Evolutionary conservation across 2,329 filamentous ascomycete species (phyloP).

Genomic region (Cladosporium sp.): DNA sequence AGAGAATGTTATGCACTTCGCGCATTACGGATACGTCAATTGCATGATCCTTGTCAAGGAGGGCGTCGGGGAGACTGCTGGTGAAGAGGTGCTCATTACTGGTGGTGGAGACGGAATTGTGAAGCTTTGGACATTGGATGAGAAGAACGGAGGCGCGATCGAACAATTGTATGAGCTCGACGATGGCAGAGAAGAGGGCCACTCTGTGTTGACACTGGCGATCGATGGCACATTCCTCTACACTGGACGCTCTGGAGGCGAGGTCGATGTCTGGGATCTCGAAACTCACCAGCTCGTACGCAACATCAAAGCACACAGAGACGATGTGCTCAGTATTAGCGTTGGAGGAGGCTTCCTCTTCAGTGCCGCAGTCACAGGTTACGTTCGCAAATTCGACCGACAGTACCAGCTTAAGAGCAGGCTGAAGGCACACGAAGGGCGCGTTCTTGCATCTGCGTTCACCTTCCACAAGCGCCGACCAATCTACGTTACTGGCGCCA

Average conservation of each 20-base stretch:
- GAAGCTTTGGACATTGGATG: constrained; percentile 83
- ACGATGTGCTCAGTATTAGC: constrained; percentile 82
- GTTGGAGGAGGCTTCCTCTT: constrained; percentile 84
- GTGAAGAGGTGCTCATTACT: constrained; percentile 79
- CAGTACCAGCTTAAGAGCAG: constrained; percentile 77
- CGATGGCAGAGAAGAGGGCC: constrained; percentile 58
- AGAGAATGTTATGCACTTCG: constrained; percentile 80
- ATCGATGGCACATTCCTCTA: constrained; percentile 92
- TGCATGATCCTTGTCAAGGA: constrained; percentile 87
- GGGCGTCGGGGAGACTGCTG: constrained; percentile 66
- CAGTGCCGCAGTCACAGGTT: constrained; percentile 86
- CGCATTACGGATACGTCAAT: constrained; percentile 93
- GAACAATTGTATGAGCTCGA: constrained; percentile 67
- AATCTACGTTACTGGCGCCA: constrained; percentile 93
- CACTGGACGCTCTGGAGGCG: constrained; percentile 80
- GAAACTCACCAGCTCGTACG: constrained; percentile 89
- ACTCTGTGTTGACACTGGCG: constrained; percentile 72
- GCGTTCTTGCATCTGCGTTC: constrained; percentile 81
- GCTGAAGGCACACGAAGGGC: constrained; percentile 82
- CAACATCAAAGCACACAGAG: constrained; percentile 76
- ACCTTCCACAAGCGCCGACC: constrained; percentile 68
- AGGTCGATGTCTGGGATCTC: constrained; percentile 94
- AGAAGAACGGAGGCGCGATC: constrained; percentile 61
- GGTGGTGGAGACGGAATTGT: constrained; percentile 92
- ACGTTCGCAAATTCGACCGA: constrained; percentile 68